phyloP scores from a whole-genome alignment of 768 basidiomycete genomes.

The Amanita rubescens region DNA sequence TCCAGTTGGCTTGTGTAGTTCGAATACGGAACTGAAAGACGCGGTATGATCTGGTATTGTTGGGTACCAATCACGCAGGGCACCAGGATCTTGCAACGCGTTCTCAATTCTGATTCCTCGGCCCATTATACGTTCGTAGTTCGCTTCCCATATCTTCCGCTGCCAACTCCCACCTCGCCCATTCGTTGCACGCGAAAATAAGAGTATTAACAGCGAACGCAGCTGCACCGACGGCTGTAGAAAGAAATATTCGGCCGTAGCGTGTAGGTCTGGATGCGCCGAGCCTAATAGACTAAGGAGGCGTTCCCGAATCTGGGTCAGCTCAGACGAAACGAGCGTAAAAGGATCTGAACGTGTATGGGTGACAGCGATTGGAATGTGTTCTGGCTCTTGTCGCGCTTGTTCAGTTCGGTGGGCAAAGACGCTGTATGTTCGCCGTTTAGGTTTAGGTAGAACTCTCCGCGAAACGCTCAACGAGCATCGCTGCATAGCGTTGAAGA shows the following conservation, averaged over 20 bases:
- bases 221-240: conserved; percentile 84
- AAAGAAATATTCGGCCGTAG: conserved; percentile 91
- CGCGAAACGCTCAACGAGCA: not conserved
- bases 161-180: conserved; percentile 69
- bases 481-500: conserved; percentile 4
- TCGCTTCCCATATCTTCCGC: conserved; percentile 51
- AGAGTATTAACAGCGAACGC: conserved; percentile 80
- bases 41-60: conserved; percentile 71
- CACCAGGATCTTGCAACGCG: conserved; percentile 71
- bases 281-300: conserved; percentile 78
- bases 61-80: conserved; percentile 89
- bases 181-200: conserved; percentile 90
- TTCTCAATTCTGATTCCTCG: conserved; percentile 59
- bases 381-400: conserved; percentile 20
- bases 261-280: conserved; percentile 80
- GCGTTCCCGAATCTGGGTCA: conserved; percentile 60
- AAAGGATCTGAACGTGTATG: conserved; percentile 52
- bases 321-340: conserved; percentile 62
- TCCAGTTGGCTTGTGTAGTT: conserved; percentile 31
- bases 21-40: conserved; percentile 57
- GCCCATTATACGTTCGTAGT: conserved; percentile 47
- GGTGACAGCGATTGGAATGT: conserved; percentile 18
- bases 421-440: conserved; percentile 25
- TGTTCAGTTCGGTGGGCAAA: conserved; percentile 36
- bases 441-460: not conserved